These are phyloP conservation scores for Lachnellula subtilissima DNA, from an alignment of 2,329 filamentous ascomycete genomes.

Conservation along the genomic window DNA sequence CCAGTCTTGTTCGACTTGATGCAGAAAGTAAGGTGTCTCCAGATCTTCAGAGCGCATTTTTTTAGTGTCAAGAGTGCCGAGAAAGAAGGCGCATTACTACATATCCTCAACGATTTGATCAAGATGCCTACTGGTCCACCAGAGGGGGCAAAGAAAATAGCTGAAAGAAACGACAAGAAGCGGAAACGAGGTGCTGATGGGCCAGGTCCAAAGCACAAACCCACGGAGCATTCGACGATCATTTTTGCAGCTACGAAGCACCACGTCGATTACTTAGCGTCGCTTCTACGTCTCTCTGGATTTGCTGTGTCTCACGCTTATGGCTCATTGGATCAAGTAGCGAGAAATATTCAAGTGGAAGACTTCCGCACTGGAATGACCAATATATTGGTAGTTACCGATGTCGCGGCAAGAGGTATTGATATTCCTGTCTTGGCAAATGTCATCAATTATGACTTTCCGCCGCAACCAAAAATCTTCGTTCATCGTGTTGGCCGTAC, in stretches of 20 bases:
- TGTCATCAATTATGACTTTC: slow-evolving; percentile 98
- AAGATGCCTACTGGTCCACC: slow-evolving; percentile 73
- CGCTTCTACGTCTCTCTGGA: slow-evolving; percentile 72
- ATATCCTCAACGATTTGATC: slow-evolving; percentile 87
- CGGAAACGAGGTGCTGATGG: slow-evolving; percentile 59
- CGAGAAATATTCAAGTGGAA: slow-evolving; percentile 85
- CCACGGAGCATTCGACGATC: slow-evolving; percentile 88
- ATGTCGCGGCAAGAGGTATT: slow-evolving; percentile 93
- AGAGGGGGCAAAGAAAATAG: slow-evolving; percentile 38
- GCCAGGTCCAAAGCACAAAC: slow-evolving; percentile 58
- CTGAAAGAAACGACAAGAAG: slow-evolving; percentile 53
- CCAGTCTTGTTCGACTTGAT: slow-evolving; percentile 82
- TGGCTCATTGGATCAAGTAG: slow-evolving; percentile 88
- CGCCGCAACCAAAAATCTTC: slow-evolving; percentile 92
- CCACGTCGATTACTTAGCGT: slow-evolving; percentile 88
- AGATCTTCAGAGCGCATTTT: slow-evolving; percentile 88
- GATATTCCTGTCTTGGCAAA: slow-evolving; percentile 96
- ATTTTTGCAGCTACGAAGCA: slow-evolving; percentile 94
- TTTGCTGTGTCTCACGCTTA: slow-evolving; percentile 94
- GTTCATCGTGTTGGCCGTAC: slow-evolving; percentile 95
- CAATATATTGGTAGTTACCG: slow-evolving; percentile 91
- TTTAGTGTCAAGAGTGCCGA: slow-evolving; percentile 89
- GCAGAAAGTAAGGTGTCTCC: slow-evolving; percentile 95
- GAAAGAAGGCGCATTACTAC: slow-evolving; percentile 86
- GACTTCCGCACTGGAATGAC: slow-evolving; percentile 80